Conservation (phyloP, 1,139 yeast genomes). For the Pichia sp. region DNA sequence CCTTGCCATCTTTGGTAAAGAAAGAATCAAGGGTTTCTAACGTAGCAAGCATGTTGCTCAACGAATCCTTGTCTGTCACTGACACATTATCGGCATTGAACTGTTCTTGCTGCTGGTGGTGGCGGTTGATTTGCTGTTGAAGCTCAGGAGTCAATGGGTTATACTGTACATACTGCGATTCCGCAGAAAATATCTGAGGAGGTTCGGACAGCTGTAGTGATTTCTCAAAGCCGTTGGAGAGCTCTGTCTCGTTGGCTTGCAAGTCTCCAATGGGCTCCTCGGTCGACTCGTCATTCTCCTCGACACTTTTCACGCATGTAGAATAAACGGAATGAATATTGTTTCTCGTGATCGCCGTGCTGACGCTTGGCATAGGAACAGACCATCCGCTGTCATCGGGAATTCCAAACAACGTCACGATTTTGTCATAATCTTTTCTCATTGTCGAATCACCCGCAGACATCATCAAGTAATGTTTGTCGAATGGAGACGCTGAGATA, state of each 20-base stretch:
- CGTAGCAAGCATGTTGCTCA: slow-evolving; percentile 96
- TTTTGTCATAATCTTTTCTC: slow-evolving; percentile 76
- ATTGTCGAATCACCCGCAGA: slow-evolving; percentile 79
- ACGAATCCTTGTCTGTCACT: slow-evolving; percentile 60
- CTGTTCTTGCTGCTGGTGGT: slow-evolving; percentile 29
- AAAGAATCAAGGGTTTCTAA: slow-evolving; percentile 89
- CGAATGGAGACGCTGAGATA: slow-evolving; percentile 87
- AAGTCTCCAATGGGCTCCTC: slow-evolving; percentile 21
- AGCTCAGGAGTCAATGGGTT: slow-evolving; percentile 29
- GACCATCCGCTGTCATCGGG: slow-evolving; percentile 99
- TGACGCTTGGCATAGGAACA: slow-evolving; percentile 87
- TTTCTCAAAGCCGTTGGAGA: slow-evolving; percentile 3
- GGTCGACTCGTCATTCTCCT: slow-evolving; percentile 19
- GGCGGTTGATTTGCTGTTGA: slow-evolving; percentile 34
- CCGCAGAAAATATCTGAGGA: slow-evolving; percentile 13
- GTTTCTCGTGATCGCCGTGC: slow-evolving; percentile 82
- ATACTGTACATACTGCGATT: slow-evolving; percentile 48
- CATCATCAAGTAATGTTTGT: slow-evolving; percentile 86
- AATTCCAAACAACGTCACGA: slow-evolving; percentile 88
- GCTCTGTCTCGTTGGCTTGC: slow-evolving; percentile 22
- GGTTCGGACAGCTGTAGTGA: slow-evolving; percentile 12
- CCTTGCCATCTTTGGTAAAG: slow-evolving; percentile 64
- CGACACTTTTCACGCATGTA: slow-evolving; percentile 56
- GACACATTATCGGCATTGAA: slow-evolving; percentile 22
- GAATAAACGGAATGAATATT: slow-evolving; percentile 95